Evolutionary conservation across 768 basidiomycete species (phyloP), one percentile per base, ranked within the genome.

Genomic region (Krasilnikovozyma curviuscula): DNA sequence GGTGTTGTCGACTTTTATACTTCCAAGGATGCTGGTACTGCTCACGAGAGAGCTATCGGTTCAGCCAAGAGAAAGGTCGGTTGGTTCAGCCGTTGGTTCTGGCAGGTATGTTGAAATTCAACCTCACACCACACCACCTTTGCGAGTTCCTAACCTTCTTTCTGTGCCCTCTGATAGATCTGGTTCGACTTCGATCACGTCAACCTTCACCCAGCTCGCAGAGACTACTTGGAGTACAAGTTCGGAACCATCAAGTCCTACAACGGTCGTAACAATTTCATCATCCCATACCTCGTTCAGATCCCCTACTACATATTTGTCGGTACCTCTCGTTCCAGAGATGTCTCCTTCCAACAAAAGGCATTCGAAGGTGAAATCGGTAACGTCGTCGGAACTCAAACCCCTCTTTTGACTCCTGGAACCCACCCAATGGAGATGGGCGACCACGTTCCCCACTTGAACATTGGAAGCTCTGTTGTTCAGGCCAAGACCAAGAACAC

Each of bases 241-340:
- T 48, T 7, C 21, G 47, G 19, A 12, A 29, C 8, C 18, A 65
- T 74, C 56, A 81, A 79, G 60, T 71, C 68, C 29, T 78, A 74
- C 66, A 83, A 82, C 55, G 80, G 73, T 9, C 71, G 81, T 41
- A 82, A 82, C 65, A 69, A 68, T 40, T 77, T 79, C 58, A 64
- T 82, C 45, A 55, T 78, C n/a, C 76, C 79, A 0, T 71, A 73
- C 62, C 69, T 79, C 54, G 70, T 79, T 40, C 65, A 75, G 58
- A 80, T 81, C 25, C 75, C 76, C 0, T 79, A 78, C 65, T 82
- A 81, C 60, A 74, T 83, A 55, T 81, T 78, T 72, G 69, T 83
- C 27, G 79, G 79, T 30, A 74, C 77, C 42, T 73, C 78, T 8
- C 74, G 78, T 23, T 64, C 70, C 3, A 71, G 74, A 50, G 75